Evolutionary conservation across 768 basidiomycete species (phyloP).

Genomic region (Boletellus emodensis): DNA sequence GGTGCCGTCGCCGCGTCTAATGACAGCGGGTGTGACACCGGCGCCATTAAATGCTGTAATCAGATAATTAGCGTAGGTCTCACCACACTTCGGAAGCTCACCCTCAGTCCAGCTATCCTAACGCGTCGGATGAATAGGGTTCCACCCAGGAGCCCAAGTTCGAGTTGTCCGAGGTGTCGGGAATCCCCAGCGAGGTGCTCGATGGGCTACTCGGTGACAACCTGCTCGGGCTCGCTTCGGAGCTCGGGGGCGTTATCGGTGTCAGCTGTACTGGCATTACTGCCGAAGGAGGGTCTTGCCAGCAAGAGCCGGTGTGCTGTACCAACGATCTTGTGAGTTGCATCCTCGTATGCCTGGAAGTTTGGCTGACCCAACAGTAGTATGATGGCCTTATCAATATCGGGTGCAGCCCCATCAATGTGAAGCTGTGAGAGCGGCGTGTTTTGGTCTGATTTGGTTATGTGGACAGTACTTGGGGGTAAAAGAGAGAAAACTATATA

Average conservation of each 20-base stretch:
- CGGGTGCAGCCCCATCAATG: conserved; percentile 16
- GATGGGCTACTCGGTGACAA: background rate
- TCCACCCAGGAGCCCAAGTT: background rate
- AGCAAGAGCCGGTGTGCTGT: conserved; percentile 11
- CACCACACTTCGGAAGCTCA: background rate
- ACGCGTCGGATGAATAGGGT: background rate
- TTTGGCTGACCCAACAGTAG: background rate
- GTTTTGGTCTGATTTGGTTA: background rate
- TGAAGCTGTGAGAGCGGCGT: background rate
- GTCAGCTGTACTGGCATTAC: background rate
- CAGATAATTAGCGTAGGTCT: background rate
- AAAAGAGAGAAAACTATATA: too few species aligned
- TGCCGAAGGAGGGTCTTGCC: background rate
- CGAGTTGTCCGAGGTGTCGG: background rate
- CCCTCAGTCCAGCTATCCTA: background rate
- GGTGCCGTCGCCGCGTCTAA: background rate
- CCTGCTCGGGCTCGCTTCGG: background rate
- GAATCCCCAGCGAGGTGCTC: background rate
- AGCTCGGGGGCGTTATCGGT: conserved; percentile 1
- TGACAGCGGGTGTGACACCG: conserved; percentile 9
- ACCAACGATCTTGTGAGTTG: background rate
- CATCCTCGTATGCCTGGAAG: too few species aligned
- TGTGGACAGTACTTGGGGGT: background rate
- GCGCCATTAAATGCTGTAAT: conserved; percentile 11
- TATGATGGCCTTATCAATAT: conserved; percentile 5